Evolutionary conservation across 2,329 filamentous ascomycete species (phyloP), one percentile per base, ranked within the genome.

Genomic region (Aspergillus sp.): DNA sequence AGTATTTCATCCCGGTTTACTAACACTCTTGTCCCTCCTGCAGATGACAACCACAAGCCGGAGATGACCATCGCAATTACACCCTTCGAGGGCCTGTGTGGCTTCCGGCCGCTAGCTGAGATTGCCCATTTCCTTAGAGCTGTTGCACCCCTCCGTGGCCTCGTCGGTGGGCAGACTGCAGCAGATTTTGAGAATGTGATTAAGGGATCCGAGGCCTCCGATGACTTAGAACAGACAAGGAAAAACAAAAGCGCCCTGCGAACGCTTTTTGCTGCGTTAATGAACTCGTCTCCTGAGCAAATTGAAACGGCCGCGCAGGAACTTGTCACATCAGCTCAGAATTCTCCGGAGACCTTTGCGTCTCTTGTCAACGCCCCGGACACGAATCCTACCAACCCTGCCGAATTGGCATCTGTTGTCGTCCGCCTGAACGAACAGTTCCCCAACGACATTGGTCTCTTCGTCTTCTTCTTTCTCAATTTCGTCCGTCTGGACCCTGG

Each of bases 21-120:
- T 57, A n/a, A 52, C 41, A 8, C 3, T 41, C 18, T 24, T 32
- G 26, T 5, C 15, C 36, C 42, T 65, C 64, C 38, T 56, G 12
- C 41, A 76, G 92, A 99, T 81, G 93, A 98, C 80, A 99, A 99
- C 79, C 95, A 99, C 82, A 99, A 99, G 79, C 95, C 95, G 34
- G 95, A 99, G 78, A 99, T 99, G 95, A 93, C 95, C 61, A 96
- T 99, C 74, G 95, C 95, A 61, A 89, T 99, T 68, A 98, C 95
- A 1, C 89, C 91, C 0, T 99, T 99, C 65, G 93, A 98, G 72
- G 95, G 95, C 0, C 84, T 99, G 34, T 99, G 95, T 69, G 95
- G 95, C 34, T 99, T 99, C 81, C 86, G 95, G 9, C 95, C 95
- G 0, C 80, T 97, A 20, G 81, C 78, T 5, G 93, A 99, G 76